phyloP scores from a whole-genome alignment of 768 basidiomycete genomes.

The Amanita subjunquillea region DNA sequence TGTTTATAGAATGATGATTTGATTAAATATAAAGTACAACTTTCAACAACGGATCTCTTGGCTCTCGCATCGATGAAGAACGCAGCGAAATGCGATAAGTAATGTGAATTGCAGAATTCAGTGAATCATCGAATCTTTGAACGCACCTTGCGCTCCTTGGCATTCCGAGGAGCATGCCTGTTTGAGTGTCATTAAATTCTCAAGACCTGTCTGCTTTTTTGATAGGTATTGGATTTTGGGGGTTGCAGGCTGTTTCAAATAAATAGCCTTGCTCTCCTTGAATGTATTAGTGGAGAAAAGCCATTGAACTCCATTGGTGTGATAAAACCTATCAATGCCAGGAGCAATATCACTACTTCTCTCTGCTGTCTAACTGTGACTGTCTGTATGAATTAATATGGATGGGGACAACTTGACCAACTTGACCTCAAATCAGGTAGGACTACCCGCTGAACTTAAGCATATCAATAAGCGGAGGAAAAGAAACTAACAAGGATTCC shows the following conservation, averaged over 20 bases:
- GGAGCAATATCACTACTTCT: too few relatives aligned
- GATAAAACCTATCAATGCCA: slow-evolving; percentile 38
- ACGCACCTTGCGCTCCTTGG: slow-evolving; percentile 71
- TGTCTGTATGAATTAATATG: neutral
- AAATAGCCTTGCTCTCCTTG: too few relatives aligned
- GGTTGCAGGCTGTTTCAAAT: too few relatives aligned
- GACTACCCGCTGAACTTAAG: too few relatives aligned
- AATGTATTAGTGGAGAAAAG: too few relatives aligned
- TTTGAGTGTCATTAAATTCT: slow-evolving; percentile 64
- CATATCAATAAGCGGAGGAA: too few relatives aligned
- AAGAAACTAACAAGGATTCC: too few relatives aligned
- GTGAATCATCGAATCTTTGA: slow-evolving; percentile 48
- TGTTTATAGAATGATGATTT: slow-evolving; percentile 13
- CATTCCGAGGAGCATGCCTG: slow-evolving; percentile 68
- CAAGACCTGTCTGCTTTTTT: slow-evolving; percentile 18
- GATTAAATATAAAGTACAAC: slow-evolving; percentile 20
- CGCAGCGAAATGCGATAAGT: slow-evolving; percentile 69
- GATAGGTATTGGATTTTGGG: too few relatives aligned
- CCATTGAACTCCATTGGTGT: slow-evolving; percentile 10
- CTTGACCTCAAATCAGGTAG: too few relatives aligned
- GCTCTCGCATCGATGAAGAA: slow-evolving; percentile 73
- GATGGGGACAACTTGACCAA: neutral
- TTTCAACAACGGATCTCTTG: slow-evolving; percentile 61
- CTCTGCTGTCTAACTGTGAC: slow-evolving; percentile 5
- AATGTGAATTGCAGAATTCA: slow-evolving; percentile 79